A percentile compares a stretch with the other conserved stretches of the same genome.
These are phyloP conservation scores for Paraphoma sp. DNA, from an alignment of 2,329 filamentous ascomycete species.

Conservation along the genomic window DNA sequence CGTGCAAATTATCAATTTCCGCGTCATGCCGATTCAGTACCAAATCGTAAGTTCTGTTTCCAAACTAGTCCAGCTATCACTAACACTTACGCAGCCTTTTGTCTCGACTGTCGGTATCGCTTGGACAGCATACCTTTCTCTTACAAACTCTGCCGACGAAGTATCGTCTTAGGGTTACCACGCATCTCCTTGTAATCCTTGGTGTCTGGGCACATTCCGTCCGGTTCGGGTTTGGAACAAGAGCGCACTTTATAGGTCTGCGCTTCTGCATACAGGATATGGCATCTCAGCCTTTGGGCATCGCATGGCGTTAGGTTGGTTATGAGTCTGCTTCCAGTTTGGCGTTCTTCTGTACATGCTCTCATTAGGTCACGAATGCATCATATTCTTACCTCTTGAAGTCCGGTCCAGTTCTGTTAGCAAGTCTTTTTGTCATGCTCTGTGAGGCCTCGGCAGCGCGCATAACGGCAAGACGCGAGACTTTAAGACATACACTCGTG, in stretches of 20 bases:
- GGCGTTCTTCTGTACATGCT: constrained; percentile 10
- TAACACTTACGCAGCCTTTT: constrained; percentile 71
- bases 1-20: constrained; percentile 96
- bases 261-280: constrained; percentile 27
- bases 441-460: too few relatives aligned
- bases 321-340: not conserved
- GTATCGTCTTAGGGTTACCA: constrained; percentile 38
- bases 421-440: not conserved
- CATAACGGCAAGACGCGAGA: not conserved
- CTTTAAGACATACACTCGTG: not conserved
- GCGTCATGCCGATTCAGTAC: constrained; percentile 91
- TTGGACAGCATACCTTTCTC: constrained; percentile 95
- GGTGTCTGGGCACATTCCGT: constrained; percentile 12
- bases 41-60: constrained; percentile 76
- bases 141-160: constrained; percentile 87
- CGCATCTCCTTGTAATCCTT: constrained; percentile 22
- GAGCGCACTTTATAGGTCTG: constrained; percentile 16
- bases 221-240: not conserved
- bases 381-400: constrained; percentile 1
- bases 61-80: not conserved
- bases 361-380: constrained; percentile 16
- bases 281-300: constrained; percentile 26
- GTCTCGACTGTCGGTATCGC: constrained; percentile 95
- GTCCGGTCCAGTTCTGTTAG: not conserved
- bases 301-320: constrained; percentile 24